Evolutionary conservation across 2,329 filamentous ascomycete genomes (phyloP).

Genomic region (Neocatenulostroma microsporum): DNA sequence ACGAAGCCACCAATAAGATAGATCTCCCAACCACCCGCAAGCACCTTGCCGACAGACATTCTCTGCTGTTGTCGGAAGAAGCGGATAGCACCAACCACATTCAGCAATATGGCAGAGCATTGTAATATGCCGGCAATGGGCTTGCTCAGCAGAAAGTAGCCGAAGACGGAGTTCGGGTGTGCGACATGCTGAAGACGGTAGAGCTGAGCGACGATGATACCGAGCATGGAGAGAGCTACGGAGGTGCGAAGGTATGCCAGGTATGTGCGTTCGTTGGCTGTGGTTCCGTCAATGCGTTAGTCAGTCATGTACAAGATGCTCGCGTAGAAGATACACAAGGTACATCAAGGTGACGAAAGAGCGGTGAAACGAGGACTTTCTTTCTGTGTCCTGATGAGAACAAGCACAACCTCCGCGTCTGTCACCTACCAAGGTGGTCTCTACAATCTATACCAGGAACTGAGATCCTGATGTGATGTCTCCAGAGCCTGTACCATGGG

Average conservation of each 20-base stretch:
- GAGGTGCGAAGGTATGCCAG: conserved; percentile 66
- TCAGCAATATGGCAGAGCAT: conserved; percentile 40
- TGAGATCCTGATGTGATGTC: conserved; percentile 41
- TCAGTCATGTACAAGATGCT: too few species aligned
- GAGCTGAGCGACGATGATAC: conserved; percentile 59
- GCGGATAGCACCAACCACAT: conserved; percentile 49
- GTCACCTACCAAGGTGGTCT: conserved; percentile 52
- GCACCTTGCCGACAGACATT: conserved; percentile 50
- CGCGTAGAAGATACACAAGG: too few species aligned
- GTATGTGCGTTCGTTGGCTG: conserved; percentile 68
- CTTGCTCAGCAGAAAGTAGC: conserved; percentile 54
- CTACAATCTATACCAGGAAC: conserved; percentile 45
- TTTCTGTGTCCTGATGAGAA: too few species aligned
- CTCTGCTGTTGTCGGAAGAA: conserved; percentile 56
- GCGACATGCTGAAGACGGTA: conserved; percentile 52
- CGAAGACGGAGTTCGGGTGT: conserved; percentile 40
- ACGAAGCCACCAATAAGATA: conserved; percentile 40
- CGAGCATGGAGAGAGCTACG: conserved; percentile 58
- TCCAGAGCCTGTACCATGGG: conserved; percentile 40
- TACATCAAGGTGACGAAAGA: too few species aligned
- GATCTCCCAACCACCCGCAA: conserved; percentile 54
- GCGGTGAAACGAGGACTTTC: too few species aligned
- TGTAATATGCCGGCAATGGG: conserved; percentile 50
- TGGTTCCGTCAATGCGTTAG: too few species aligned
- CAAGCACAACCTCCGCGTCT: too few species aligned